phyloP scores from a whole-genome alignment of 2,329 filamentous ascomycete genomes.

The Diaporthe vexans region DNA sequence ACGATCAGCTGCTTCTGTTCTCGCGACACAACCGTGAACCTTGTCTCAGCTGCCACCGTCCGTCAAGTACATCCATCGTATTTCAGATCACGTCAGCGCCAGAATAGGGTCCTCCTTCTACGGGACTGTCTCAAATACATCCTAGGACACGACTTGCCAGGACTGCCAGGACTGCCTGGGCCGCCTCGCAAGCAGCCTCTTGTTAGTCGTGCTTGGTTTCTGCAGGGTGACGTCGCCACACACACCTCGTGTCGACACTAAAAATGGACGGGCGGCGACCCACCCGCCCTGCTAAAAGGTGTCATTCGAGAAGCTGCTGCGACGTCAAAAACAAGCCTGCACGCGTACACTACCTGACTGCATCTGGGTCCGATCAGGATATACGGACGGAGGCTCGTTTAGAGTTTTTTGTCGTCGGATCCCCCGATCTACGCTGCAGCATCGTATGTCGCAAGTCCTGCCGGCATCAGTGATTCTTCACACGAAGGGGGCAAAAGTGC shows the following conservation, averaged over 20 bases:
- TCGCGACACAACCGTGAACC: background rate
- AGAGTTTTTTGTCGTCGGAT: slow-evolving; percentile 10
- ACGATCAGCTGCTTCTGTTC: too few relatives aligned
- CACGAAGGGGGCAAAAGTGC: slow-evolving; percentile 14
- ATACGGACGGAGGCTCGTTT: slow-evolving; percentile 27
- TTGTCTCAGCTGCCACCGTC: background rate
- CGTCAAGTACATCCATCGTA: background rate
- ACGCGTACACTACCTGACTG: background rate
- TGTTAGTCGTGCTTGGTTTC: background rate
- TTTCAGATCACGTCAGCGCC: background rate
- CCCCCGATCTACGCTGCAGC: slow-evolving; percentile 12
- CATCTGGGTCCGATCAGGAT: slow-evolving; percentile 5
- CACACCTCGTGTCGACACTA: slow-evolving; percentile 26
- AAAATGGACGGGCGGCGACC: slow-evolving; percentile 19
- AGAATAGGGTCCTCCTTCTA: background rate
- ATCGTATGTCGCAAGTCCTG: slow-evolving; percentile 13
- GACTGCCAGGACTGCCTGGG: background rate
- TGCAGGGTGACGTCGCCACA: slow-evolving; percentile 38
- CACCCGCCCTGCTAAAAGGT: slow-evolving; percentile 8
- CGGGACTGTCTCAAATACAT: background rate
- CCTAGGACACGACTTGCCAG: too few relatives aligned
- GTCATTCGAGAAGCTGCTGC: slow-evolving; percentile 4
- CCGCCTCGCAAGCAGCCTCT: slow-evolving; percentile 17
- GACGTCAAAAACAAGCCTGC: slow-evolving; percentile 27
- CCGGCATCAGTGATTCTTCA: background rate